phyloP scores from a whole-genome alignment of 2,329 filamentous ascomycete genomes.

The Metarhizium guizhouense region DNA sequence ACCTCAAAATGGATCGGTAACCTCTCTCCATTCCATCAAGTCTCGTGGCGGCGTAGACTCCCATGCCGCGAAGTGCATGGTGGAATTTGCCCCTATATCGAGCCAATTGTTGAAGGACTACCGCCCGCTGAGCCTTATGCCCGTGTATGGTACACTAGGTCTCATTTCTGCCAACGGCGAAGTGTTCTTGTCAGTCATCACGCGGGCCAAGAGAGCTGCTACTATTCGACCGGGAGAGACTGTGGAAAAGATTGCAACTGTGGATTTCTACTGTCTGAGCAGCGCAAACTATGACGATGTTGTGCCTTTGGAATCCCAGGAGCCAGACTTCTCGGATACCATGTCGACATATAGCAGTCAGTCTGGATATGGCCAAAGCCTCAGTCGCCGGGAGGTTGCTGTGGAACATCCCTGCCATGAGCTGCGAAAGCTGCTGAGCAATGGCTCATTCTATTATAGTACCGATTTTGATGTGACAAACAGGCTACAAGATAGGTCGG shows the following conservation, averaged over 20 bases:
- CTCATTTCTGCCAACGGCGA: conserved; percentile 76
- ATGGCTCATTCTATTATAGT: conserved; percentile 96
- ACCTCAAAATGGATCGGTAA: conserved; percentile 48
- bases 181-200: conserved; percentile 87
- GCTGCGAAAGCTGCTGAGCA: conserved; percentile 82
- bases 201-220: conserved; percentile 67
- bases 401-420: conserved; percentile 85
- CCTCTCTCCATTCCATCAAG: conserved; percentile 39
- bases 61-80: conserved; percentile 63
- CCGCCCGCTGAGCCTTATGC: conserved; percentile 61
- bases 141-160: conserved; percentile 78
- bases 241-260: conserved; percentile 74
- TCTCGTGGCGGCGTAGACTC: conserved; percentile 33
- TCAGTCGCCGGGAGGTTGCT: conserved; percentile 58
- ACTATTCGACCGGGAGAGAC: conserved; percentile 81
- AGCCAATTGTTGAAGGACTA: conserved; percentile 66
- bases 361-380: conserved; percentile 26
- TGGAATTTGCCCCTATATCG: conserved; percentile 66
- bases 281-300: conserved; percentile 78
- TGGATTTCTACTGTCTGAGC: conserved; percentile 91
- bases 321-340: conserved; percentile 38
- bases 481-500: conserved; percentile 81
- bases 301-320: conserved; percentile 43
- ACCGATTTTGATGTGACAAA: conserved; percentile 97
- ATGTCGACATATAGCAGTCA: conserved; percentile 38